Evolutionary conservation across 2,329 filamentous ascomycete species (phyloP).

Genomic region (Fusarium sp.): DNA sequence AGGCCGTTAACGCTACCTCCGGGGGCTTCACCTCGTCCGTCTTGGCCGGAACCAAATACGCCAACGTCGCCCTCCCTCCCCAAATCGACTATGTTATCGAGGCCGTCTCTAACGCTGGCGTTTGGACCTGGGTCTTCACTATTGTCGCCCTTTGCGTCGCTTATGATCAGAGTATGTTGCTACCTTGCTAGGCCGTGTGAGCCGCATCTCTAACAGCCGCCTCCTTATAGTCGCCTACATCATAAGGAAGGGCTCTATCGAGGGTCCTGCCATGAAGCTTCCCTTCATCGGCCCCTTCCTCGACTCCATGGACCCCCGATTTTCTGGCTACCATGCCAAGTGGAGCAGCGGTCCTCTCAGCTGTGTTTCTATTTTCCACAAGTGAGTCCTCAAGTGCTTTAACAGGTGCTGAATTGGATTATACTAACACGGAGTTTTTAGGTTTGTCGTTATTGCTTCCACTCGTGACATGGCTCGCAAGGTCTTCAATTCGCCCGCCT

Average conservation of each 20-base stretch:
- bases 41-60: conserved; percentile 72
- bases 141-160: conserved; percentile 79
- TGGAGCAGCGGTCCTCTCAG: conserved; percentile 93
- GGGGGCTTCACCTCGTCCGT: conserved; percentile 77
- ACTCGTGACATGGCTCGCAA: conserved; percentile 96
- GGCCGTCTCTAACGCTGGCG: conserved; percentile 69
- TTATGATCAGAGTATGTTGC: conserved; percentile 89
- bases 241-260: conserved; percentile 81
- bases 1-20: conserved; percentile 73
- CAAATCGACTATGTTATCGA: conserved; percentile 71
- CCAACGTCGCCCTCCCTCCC: conserved; percentile 65
- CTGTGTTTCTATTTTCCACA: conserved; percentile 99
- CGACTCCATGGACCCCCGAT: conserved; percentile 91
- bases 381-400: conserved; percentile 71
- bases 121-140: conserved; percentile 76
- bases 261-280: conserved; percentile 80
- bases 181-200: not conserved
- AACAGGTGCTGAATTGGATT: not conserved
- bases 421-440: conserved; percentile 54
- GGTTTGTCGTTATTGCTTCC: conserved; percentile 97
- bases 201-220: conserved; percentile 39
- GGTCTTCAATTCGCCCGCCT: conserved; percentile 93
- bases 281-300: conserved; percentile 97
- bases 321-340: conserved; percentile 91
- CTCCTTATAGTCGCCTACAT: conserved; percentile 77